Evolutionary conservation across 73 alveolate species (phyloP).

Genomic region (Paramecium bursaria): DNA sequence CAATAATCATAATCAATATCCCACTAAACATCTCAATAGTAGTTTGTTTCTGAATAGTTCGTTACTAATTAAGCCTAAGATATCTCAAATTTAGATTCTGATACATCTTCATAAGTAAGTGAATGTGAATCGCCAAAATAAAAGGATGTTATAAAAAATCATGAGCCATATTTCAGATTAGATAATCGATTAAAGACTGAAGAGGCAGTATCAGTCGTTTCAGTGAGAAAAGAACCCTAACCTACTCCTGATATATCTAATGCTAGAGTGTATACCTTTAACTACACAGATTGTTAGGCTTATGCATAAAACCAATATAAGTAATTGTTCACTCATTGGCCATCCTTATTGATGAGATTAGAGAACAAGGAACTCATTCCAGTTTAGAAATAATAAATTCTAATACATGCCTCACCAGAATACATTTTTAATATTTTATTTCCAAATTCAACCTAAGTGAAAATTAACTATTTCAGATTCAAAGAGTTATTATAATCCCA

Average conservation of each 20-base stretch:
- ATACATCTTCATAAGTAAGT: too few relatives aligned
- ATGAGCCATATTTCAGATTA: not conserved
- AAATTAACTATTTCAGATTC: conserved; percentile 19
- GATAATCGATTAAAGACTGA: conserved; percentile 7
- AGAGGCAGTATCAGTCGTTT: not conserved
- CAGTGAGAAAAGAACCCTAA: not conserved
- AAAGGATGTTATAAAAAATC: not conserved
- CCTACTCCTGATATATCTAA: too few relatives aligned
- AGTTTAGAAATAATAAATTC: not conserved
- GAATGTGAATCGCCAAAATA: not conserved
- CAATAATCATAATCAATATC: too few relatives aligned
- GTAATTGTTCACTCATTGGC: conserved; percentile 57
- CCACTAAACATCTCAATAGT: not conserved
- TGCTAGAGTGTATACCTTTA: too few relatives aligned
- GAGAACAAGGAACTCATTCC: conserved; percentile 18
- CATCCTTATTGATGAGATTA: conserved; percentile 34
- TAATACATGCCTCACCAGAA: conserved; percentile 29
- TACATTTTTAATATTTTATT: not conserved
- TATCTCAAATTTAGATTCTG: too few relatives aligned
- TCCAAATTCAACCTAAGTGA: conserved; percentile 15
- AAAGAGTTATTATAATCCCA: not conserved
- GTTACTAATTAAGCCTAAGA: too few relatives aligned
- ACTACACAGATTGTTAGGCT: conserved; percentile 19
- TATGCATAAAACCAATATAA: conserved; percentile 16
- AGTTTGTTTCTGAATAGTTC: conserved; percentile 1